Evolutionary conservation across 495 filamentous ascomycete genomes (phyloP), one percentile per base, ranked within the genome.

Genomic region (Tuber microsphaerosporum): DNA sequence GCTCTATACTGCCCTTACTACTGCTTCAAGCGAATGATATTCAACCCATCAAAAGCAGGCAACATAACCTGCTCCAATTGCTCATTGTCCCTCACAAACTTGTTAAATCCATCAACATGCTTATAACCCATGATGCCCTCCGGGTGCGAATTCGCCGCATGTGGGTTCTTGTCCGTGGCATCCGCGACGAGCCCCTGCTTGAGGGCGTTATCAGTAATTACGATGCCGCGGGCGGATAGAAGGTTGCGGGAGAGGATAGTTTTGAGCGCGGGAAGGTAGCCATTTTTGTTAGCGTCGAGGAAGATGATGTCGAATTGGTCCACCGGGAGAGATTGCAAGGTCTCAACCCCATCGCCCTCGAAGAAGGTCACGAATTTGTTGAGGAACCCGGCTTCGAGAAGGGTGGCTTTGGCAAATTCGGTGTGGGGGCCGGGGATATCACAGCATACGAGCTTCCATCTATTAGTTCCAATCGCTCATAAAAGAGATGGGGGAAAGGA

Each of bases 31-130:
- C 82, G 79, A 43, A 84, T 81, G 26, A 82, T 77, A 41, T 80
- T 84, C n/a, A 84, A 34, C 46, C 84, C 84, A 65, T 84, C 84
- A 69, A 81, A 84, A 20, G 76, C 79, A 1, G 84, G 84, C 19
- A 85, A 34, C 19, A 85, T 42, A 26, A 83, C 71, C 39, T 76
- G 79, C 41, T 84, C 84, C 10, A 85, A 51, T 10, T 78, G 71
- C 22, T 74, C 74, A 42, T 83, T 75, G 9, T 78, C 78, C 74
- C 70, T 75, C n/a, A 83, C 80, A 46, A 73, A 75, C 51, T 79
- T 75, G 74, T 83, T 83, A 68, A 85, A 83, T 69, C 56, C 75
- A 68, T 81, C 75, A 19, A 84, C 39, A 1, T 48, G 56, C 73
- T 79, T 77, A 39, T 69, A 34, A 51, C 78, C 72, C 39, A 75